Conservation (phyloP, 2,329 filamentous ascomycete genomes). For the Lomentospora prolificans region DNA sequence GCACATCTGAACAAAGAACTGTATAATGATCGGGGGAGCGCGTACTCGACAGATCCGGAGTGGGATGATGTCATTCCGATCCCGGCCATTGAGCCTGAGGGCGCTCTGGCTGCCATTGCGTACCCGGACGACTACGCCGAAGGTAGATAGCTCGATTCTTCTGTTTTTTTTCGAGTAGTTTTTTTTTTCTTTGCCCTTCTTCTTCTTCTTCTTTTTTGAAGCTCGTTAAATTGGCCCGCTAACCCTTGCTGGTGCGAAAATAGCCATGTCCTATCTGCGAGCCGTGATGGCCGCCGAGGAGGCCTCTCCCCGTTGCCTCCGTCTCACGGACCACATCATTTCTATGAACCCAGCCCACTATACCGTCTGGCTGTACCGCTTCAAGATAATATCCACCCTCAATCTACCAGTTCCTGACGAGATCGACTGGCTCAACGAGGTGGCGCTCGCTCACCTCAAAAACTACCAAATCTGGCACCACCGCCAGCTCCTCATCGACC, state of each 20-base stretch:
- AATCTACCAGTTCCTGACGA: slow-evolving; percentile 59
- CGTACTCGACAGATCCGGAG: slow-evolving; percentile 56
- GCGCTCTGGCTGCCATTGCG: slow-evolving; percentile 83
- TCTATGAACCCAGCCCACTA: slow-evolving; percentile 93
- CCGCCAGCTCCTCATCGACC: slow-evolving; percentile 54
- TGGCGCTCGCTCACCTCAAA: slow-evolving; percentile 78
- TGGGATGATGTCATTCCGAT: slow-evolving; percentile 84
- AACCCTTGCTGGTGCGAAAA: no score
- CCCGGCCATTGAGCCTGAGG: slow-evolving; percentile 70
- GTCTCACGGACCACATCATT: slow-evolving; percentile 83
- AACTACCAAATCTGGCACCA: slow-evolving; percentile 98
- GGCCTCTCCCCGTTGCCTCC: slow-evolving; percentile 65
- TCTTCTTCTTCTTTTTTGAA: neutral
- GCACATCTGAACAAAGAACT: slow-evolving; percentile 39
- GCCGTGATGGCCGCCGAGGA: slow-evolving; percentile 88
- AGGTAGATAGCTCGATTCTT: slow-evolving; percentile 29
- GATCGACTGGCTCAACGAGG: slow-evolving; percentile 74
- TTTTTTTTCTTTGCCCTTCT: neutral
- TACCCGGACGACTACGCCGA: slow-evolving; percentile 86
- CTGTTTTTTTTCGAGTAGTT: neutral
- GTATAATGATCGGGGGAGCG: slow-evolving; percentile 38
- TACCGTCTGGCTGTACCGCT: slow-evolving; percentile 95
- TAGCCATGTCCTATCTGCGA: slow-evolving; percentile 83
- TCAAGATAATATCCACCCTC: slow-evolving; percentile 63
- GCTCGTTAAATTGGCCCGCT: no score